phyloP scores from a whole-genome alignment of 2,329 filamentous ascomycete genomes.

The Exophiala xenobiotica region DNA sequence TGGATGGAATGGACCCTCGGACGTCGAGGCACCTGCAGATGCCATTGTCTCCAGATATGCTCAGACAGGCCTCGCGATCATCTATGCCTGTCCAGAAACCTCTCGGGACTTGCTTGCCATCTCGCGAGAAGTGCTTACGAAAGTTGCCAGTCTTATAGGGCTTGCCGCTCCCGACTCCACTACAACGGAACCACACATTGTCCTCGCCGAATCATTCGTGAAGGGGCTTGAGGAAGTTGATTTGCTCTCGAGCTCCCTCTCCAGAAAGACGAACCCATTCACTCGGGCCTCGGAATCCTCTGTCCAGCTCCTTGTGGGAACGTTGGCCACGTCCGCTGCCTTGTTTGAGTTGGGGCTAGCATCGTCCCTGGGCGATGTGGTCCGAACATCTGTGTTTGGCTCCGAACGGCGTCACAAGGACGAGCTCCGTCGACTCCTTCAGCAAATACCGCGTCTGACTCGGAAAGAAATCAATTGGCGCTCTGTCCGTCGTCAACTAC shows the following conservation, averaged over 20 bases:
- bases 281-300: constrained; percentile 42
- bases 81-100: constrained; percentile 54
- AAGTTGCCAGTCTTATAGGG: constrained; percentile 47
- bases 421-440: constrained; percentile 55
- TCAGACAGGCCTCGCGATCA: constrained; percentile 59
- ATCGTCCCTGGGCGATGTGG: constrained; percentile 39
- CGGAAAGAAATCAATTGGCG: constrained; percentile 51
- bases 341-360: constrained; percentile 41
- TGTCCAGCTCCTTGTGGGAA: constrained; percentile 41
- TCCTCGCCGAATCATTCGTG: constrained; percentile 33
- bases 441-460: constrained; percentile 45
- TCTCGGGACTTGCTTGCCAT: constrained; percentile 34
- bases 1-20: constrained; percentile 60
- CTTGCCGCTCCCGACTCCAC: constrained; percentile 33
- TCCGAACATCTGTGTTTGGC: constrained; percentile 54
- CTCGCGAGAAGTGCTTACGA: constrained; percentile 13
- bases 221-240: constrained; percentile 40
- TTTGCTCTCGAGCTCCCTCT: constrained; percentile 43
- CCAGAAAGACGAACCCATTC: constrained; percentile 41
- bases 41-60: constrained; percentile 51
- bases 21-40: constrained; percentile 42
- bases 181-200: constrained; percentile 14
- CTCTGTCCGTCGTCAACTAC: constrained; percentile 49
- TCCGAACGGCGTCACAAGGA: constrained; percentile 53
- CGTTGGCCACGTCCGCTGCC: constrained; percentile 43